phyloP scores from a whole-genome alignment of 306 rosid species.

The Chamaecrista fasciculata region DNA sequence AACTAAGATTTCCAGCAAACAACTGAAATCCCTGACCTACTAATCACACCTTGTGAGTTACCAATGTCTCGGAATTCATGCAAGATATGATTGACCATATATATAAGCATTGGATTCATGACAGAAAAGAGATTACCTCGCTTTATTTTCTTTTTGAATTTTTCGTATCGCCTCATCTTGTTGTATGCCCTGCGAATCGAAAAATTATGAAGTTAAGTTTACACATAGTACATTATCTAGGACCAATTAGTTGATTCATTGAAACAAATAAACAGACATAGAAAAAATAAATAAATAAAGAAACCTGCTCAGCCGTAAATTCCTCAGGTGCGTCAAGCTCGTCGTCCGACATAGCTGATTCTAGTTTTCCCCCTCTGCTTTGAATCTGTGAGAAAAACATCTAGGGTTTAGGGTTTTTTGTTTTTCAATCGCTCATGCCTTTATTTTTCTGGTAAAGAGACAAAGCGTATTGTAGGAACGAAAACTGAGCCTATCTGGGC shows the following conservation, averaged over 20 bases:
- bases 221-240: neutral
- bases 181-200: conserved; percentile 48
- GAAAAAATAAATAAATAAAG: neutral
- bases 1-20: neutral
- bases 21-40: neutral
- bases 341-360: conserved; percentile 40
- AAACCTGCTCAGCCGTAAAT: conserved; percentile 61
- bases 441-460: neutral
- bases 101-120: neutral
- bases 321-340: conserved; percentile 66
- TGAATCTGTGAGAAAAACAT: neutral
- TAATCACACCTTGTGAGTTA: neutral
- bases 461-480: too few species aligned
- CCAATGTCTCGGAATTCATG: neutral
- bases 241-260: neutral
- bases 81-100: neutral
- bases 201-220: conserved; percentile 10
- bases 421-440: neutral
- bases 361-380: neutral
- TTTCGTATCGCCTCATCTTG: conserved; percentile 48
- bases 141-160: conserved; percentile 59
- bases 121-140: conserved; percentile 47
- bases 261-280: neutral
- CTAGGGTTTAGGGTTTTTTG: conserved; percentile 30
- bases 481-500: neutral